A percentile compares a stretch with the other conserved stretches of the same genome.
Evolutionary conservation across 2,329 filamentous ascomycete genomes (phyloP).

Genomic region (Mycosphaerelloides madeirae): DNA sequence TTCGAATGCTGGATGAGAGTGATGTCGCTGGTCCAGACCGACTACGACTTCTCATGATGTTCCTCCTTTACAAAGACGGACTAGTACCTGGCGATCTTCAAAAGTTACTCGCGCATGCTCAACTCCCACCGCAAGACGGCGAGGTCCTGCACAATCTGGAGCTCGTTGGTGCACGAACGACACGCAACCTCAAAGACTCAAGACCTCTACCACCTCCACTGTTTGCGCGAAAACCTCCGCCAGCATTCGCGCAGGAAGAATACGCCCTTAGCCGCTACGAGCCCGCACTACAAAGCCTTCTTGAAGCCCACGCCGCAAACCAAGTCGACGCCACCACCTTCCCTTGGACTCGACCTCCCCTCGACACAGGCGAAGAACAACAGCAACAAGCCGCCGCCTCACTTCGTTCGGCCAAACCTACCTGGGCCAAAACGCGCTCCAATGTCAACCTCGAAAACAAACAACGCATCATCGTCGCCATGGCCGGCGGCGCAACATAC

Average conservation of each 20-base stretch:
- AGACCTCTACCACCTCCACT: constrained; percentile 61
- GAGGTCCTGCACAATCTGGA: constrained; percentile 73
- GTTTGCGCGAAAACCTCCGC: constrained; percentile 63
- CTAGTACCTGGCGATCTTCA: constrained; percentile 78
- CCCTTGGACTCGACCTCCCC: constrained; percentile 50
- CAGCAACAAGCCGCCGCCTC: constrained; percentile 53
- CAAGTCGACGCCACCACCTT: constrained; percentile 43
- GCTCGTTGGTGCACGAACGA: constrained; percentile 70
- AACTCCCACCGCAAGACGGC: constrained; percentile 68
- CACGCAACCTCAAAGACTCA: constrained; percentile 71
- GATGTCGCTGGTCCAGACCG: constrained; percentile 67
- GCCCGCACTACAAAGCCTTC: constrained; percentile 72
- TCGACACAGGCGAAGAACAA: constrained; percentile 58
- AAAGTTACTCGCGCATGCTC: constrained; percentile 77
- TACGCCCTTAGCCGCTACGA: constrained; percentile 84
- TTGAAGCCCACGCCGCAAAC: constrained; percentile 60
- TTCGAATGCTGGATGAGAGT: constrained; percentile 83
- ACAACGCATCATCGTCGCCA: constrained; percentile 87
- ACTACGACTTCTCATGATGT: constrained; percentile 78
- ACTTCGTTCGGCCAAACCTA: constrained; percentile 84
- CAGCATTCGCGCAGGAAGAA: constrained; percentile 61
- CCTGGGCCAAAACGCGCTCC: constrained; percentile 82
- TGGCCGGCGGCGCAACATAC: constrained; percentile 93
- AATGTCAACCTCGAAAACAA: constrained; percentile 64
- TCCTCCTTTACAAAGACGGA: constrained; percentile 79